These are phyloP conservation scores for Erysimum pusillum DNA, from an alignment of 441 rosid genomes.

Conservation along the genomic window DNA sequence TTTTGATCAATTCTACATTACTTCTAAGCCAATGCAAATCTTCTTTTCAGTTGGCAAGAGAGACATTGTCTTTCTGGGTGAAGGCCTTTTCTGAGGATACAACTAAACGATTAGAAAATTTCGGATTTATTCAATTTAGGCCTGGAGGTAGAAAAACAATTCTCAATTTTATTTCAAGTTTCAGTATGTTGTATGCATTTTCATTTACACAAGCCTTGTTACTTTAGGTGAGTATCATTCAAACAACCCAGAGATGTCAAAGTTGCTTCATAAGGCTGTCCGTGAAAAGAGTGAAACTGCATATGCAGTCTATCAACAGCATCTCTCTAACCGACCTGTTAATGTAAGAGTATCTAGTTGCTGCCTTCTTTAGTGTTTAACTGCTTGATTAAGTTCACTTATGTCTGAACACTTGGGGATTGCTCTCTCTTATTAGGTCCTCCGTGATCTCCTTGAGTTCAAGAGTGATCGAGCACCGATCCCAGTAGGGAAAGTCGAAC, in stretches of 20 bases:
- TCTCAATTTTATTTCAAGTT: neutral
- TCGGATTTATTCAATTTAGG: constrained; percentile 93
- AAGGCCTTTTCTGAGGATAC: constrained; percentile 99
- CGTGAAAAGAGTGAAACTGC: constrained; percentile 98
- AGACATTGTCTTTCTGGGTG: constrained; percentile 97
- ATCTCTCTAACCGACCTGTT: constrained; percentile 95
- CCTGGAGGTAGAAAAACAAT: constrained; percentile 75
- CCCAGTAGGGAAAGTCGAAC: constrained; percentile 95
- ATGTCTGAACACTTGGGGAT: neutral
- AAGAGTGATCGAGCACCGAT: constrained; percentile 91
- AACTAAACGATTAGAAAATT: constrained; percentile 96
- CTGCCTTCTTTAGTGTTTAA: neutral
- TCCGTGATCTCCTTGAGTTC: constrained; percentile 96
- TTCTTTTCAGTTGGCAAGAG: constrained; percentile 90
- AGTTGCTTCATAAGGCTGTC: constrained; percentile 97
- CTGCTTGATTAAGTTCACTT: neutral
- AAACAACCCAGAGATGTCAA: constrained; percentile 99
- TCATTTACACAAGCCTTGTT: constrained; percentile 21
- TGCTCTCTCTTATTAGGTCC: constrained; percentile 62
- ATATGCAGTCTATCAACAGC: constrained; percentile 93
- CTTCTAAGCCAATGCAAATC: constrained; percentile 33
- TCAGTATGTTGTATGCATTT: neutral
- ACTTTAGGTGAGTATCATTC: constrained; percentile 94
- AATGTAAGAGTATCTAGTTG: constrained; percentile 62
- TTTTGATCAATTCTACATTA: constrained; percentile 24